Conservation (phyloP, 129 eudicot species). For the Gnaphalium uliginosum region DNA sequence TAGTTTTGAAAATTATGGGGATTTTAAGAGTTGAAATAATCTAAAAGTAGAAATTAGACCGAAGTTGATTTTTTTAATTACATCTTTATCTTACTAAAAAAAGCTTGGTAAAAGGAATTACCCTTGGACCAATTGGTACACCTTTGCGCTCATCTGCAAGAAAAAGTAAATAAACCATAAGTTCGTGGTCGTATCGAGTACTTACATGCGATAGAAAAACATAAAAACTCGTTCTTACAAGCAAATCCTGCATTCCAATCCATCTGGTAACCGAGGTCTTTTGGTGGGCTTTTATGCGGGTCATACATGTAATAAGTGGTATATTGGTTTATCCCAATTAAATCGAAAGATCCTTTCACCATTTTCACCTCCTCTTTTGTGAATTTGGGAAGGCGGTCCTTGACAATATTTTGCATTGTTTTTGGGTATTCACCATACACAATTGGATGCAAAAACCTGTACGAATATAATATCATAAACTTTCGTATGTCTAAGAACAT, state of each 20-base stretch:
- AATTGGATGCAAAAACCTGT: constrained; percentile 88
- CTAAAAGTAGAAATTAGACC: background rate
- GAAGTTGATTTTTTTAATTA: background rate
- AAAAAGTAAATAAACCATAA: background rate
- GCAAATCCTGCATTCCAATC: constrained; percentile 88
- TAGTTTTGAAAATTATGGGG: background rate
- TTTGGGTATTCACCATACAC: constrained; percentile 90
- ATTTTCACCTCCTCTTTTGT: constrained; percentile 59
- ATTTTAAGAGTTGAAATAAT: too few species aligned
- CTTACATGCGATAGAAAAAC: background rate
- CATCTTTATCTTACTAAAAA: background rate
- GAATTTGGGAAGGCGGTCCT: constrained; percentile 79
- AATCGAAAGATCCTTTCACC: constrained; percentile 89
- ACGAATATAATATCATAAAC: background rate
- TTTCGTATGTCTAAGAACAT: background rate
- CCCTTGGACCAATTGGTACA: constrained; percentile 86
- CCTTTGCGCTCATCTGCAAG: constrained; percentile 67
- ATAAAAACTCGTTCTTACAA: constrained; percentile 46
- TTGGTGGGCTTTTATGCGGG: constrained; percentile 39
- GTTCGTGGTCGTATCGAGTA: background rate
- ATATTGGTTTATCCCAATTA: constrained; percentile 85
- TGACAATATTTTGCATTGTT: constrained; percentile 80
- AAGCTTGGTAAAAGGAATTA: constrained; percentile 18
- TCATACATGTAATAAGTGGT: constrained; percentile 81
- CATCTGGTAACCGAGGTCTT: constrained; percentile 64